Base-by-base conservation (phyloP, 1,284 basidiomycete species). In the Microbotryomycetes sp. region DNA sequence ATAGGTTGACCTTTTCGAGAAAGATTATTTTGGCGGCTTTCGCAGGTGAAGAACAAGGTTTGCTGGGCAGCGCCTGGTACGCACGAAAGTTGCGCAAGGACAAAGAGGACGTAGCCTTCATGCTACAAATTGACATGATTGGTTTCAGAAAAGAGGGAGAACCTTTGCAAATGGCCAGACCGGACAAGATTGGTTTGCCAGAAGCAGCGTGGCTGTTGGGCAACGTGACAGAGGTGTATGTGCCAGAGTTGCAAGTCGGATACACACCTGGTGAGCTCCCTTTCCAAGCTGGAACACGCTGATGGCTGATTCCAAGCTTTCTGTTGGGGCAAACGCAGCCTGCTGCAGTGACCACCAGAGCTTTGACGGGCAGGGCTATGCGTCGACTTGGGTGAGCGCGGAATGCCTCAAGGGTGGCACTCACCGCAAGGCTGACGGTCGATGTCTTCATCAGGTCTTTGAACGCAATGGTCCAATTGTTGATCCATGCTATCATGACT, bases 331-430 rank as follows among this genome's bases (percentile, higher is more conserved):
- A n/a, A 73, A 68, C 0, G 60, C 70, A 0, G 75, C 74, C 0
- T 76, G 75, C 59, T 76, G 75, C 58, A 66, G 62, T 0, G 75
- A 76, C 55, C 75, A 76, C 53, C 74, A 74, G 60, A 50, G 26
- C 12, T 76, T 74, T 56, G 74, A 71, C 66, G 59, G 70, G 54
- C 29, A 63, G 6, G 65, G 63, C 0, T 67, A 59, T 52, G 66
- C 68, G 3, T 49, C 60, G 1, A 67, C 71, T 0, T 68, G 67
- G 69, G 64, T 69, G 26, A 32, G 60, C 42, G 25, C 36, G n/a
- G 2, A 15, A 4, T 4, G 7, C 22, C n/a, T 52, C 47, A 25
- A 45, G 9, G 14, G 49, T 19, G 6, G 6, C 30, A 19, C 4
- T 6, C 26, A 7, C 28, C 15, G 4, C 16, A 16, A 16, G 19